Evolutionary conservation across 495 filamentous ascomycete genomes (phyloP).

Genomic region (Trichoderma orchidacearum): DNA sequence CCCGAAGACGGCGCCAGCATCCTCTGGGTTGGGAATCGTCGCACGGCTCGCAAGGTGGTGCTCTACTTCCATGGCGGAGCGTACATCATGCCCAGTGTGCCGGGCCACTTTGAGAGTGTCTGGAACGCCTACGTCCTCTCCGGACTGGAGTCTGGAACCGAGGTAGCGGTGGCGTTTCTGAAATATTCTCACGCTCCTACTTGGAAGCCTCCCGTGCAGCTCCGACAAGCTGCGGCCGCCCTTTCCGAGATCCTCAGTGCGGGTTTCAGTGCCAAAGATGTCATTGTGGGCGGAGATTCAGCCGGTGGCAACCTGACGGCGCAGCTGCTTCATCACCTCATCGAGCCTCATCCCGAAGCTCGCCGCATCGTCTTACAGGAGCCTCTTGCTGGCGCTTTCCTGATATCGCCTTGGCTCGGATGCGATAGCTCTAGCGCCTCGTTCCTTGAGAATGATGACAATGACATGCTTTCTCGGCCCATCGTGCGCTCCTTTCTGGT

Average conservation of each 20-base stretch:
- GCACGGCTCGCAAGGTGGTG: conserved; percentile 16
- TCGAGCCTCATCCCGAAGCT: conserved; percentile 13
- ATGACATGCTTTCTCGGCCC: not conserved
- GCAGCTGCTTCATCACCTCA: conserved; percentile 13
- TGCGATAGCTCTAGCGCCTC: not conserved
- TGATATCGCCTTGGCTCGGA: conserved; percentile 14
- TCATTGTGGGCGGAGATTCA: conserved; percentile 20
- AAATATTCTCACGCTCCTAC: conserved; percentile 18
- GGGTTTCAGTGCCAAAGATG: conserved; percentile 10
- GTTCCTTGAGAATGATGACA: not conserved
- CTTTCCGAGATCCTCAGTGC: conserved; percentile 9
- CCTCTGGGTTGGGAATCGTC: conserved; percentile 18
- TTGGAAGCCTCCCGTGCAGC: conserved; percentile 12
- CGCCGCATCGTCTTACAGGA: conserved; percentile 3
- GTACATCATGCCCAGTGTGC: conserved; percentile 9
- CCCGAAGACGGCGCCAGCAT: not conserved
- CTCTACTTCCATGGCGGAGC: conserved; percentile 21
- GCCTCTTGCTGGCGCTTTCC: conserved; percentile 14
- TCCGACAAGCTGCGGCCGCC: conserved; percentile 14
- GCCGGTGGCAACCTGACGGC: conserved; percentile 16
- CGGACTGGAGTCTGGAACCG: conserved; percentile 2
- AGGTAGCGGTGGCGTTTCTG: conserved; percentile 18
- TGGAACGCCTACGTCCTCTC: conserved; percentile 12
- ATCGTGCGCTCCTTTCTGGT: not conserved
- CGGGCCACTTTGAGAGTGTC: conserved; percentile 16